These are phyloP conservation scores for Beverwykella pulmonaria DNA, from an alignment of 495 filamentous ascomycete species.

Conservation along the genomic window DNA sequence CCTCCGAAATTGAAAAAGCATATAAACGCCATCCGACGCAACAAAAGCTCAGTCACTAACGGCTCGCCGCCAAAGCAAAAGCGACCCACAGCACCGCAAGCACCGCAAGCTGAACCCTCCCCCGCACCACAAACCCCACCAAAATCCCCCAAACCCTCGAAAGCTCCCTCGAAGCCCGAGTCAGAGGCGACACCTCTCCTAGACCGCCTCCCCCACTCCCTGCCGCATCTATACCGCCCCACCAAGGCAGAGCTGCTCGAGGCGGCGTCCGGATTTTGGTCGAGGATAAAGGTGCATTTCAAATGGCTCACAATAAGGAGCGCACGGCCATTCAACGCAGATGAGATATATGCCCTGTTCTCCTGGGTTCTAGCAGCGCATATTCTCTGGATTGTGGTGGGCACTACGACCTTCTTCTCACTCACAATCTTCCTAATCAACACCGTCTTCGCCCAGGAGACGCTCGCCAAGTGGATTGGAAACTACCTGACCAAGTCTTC, in stretches of 20 bases:
- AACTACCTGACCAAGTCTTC: conserved; percentile 95
- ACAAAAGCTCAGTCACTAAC: conserved; percentile 52
- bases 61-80: conserved; percentile 32
- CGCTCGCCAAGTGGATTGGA: conserved; percentile 85
- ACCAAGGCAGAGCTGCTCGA: conserved; percentile 91
- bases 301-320: conserved; percentile 98
- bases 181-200: conserved; percentile 50
- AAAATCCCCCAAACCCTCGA: conserved; percentile 20
- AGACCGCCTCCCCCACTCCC: conserved; percentile 67
- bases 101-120: conserved; percentile 20
- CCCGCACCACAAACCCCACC: conserved; percentile 4
- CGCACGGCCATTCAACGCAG: conserved; percentile 90
- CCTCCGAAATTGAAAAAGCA: conserved; percentile 1
- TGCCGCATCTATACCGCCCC: conserved; percentile 72
- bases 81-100: conserved; percentile 28
- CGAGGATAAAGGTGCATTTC: conserved; percentile 86
- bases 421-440: conserved; percentile 86
- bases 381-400: conserved; percentile 89
- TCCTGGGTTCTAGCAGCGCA: conserved; percentile 95
- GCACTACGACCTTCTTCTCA: conserved; percentile 96
- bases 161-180: conserved; percentile 12
- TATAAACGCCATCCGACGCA: conserved; percentile 34
- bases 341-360: conserved; percentile 92
- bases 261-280: conserved; percentile 90
- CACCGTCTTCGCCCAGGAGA: conserved; percentile 97